Evolutionary conservation across 1,284 basidiomycete species (phyloP).

Genomic region (Malassezia sp.): DNA sequence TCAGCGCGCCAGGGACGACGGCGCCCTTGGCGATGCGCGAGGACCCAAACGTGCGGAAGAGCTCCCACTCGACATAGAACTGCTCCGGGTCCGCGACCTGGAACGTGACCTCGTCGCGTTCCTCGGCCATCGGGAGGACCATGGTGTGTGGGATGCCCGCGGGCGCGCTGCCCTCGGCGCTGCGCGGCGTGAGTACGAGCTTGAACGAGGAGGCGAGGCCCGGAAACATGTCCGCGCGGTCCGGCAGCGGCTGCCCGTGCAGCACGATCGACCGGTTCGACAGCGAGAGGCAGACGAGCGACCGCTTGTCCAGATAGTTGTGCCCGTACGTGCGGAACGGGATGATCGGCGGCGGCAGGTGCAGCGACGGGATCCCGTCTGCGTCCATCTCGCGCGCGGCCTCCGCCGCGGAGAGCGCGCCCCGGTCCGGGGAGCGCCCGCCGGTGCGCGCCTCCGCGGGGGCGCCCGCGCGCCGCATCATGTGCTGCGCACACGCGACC

Average conservation of each 20-base stretch:
- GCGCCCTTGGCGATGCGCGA: conserved; percentile 90
- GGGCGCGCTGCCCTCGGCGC: conserved; percentile 60
- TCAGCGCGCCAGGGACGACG: conserved; percentile 66
- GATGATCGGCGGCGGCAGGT: conserved; percentile 93
- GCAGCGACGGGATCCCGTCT: conserved; percentile 84
- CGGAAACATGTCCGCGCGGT: conserved; percentile 40
- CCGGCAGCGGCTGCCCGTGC: conserved; percentile 37
- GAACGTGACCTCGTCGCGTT: conserved; percentile 75
- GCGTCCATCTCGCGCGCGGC: conserved; percentile 28
- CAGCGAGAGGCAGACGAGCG: conserved; percentile 70
- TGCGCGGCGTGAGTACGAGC: conserved; percentile 72
- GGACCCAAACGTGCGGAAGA: conserved; percentile 97
- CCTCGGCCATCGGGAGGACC: conserved; percentile 63
- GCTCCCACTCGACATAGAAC: conserved; percentile 78
- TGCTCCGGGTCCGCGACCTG: conserved; percentile 65
- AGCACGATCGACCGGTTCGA: conserved; percentile 42
- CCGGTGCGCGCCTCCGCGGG: neutral
- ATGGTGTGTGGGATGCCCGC: conserved; percentile 53
- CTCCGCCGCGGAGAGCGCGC: conserved; percentile 1
- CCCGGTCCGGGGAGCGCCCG: neutral
- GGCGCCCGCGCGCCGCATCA: conserved; percentile 24
- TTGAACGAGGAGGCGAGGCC: conserved; percentile 63
- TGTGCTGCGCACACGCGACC: conserved; percentile 53
- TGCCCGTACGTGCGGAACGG: conserved; percentile 54
- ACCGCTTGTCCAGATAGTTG: conserved; percentile 63